Evolutionary conservation across 2,329 filamentous ascomycete species (phyloP).

Genomic region (Penicillium sp.): DNA sequence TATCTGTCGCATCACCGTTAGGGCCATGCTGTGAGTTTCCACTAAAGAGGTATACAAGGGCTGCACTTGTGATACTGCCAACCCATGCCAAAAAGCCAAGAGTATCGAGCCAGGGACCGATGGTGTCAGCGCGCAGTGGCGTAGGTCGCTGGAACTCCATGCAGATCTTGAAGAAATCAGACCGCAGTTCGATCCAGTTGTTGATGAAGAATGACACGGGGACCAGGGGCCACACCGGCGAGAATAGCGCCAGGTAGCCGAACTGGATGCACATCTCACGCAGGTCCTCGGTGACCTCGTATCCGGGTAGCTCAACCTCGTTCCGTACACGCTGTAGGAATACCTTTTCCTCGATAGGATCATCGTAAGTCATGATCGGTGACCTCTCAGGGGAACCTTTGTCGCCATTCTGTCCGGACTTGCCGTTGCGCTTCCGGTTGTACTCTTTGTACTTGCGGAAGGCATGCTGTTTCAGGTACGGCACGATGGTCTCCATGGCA

Average conservation of each 20-base stretch:
- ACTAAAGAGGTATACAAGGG: conserved; percentile 84
- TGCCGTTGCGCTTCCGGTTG: conserved; percentile 27
- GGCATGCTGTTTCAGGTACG: conserved; percentile 74
- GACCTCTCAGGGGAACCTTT: conserved; percentile 20
- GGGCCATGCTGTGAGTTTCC: conserved; percentile 52
- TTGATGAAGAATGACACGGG: conserved; percentile 87
- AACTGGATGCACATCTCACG: conserved; percentile 91
- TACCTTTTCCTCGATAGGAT: conserved; percentile 70
- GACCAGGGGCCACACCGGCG: conserved; percentile 87
- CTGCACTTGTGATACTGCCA: conserved; percentile 80
- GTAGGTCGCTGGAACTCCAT: conserved; percentile 83
- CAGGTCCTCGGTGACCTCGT: conserved; percentile 87
- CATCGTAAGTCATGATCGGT: conserved; percentile 51
- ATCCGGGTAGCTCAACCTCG: conserved; percentile 78
- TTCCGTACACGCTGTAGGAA: conserved; percentile 80
- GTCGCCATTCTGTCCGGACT: conserved; percentile 20
- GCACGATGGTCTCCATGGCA: conserved; percentile 77
- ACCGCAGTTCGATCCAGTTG: conserved; percentile 93
- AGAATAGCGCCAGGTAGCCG: conserved; percentile 89
- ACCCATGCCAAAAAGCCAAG: conserved; percentile 90
- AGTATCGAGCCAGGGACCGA: conserved; percentile 88
- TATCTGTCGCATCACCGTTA: conserved; percentile 49
- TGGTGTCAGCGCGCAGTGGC: conserved; percentile 85
- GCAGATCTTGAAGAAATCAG: conserved; percentile 93
- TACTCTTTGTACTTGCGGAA: conserved; percentile 63